Percentiles rank a stretch among this genome's conserved stretches.
phyloP scores from a whole-genome alignment of 768 basidiomycete genomes.

The Leccinum olivaceopallidum region DNA sequence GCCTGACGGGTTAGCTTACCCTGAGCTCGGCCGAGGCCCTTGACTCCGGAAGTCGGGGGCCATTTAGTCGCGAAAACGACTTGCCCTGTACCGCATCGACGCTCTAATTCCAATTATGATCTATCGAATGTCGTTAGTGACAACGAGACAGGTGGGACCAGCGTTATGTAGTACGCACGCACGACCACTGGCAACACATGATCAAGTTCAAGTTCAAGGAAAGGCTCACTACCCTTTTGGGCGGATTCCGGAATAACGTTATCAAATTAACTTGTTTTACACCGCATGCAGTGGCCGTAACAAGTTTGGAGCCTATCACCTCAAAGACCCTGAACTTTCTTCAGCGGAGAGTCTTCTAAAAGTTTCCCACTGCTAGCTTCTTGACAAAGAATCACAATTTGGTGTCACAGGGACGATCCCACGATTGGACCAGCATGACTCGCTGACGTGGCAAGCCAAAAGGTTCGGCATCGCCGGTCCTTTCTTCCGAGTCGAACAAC shows the following conservation, averaged over 20 bases:
- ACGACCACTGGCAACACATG: not conserved
- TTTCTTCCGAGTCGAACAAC: slow-evolving; percentile 1
- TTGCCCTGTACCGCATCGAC: not conserved
- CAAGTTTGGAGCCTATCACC: not conserved
- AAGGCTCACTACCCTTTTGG: not conserved
- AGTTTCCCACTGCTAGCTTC: not conserved
- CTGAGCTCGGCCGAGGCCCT: not conserved
- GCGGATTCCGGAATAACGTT: not conserved
- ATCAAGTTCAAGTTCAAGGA: not conserved
- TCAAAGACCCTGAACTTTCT: not conserved
- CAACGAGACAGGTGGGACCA: not conserved
- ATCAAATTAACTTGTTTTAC: not conserved
- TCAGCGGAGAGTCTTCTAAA: not conserved
- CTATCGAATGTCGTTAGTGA: not conserved
- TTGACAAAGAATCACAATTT: not conserved
- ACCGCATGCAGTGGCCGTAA: not conserved
- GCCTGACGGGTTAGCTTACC: not conserved
- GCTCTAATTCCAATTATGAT: not conserved
- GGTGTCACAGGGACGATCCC: not conserved
- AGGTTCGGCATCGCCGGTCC: not conserved
- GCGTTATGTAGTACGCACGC: not conserved
- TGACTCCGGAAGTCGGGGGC: not conserved
- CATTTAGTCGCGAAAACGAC: not conserved
- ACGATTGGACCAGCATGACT: not conserved
- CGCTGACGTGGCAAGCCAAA: slow-evolving; percentile 15